A percentile compares a stretch with the other conserved stretches of the same genome.
Evolutionary conservation across 371 early-diverging fungal species (phyloP).

Genomic region (Quaeritorhiza haematococci): DNA sequence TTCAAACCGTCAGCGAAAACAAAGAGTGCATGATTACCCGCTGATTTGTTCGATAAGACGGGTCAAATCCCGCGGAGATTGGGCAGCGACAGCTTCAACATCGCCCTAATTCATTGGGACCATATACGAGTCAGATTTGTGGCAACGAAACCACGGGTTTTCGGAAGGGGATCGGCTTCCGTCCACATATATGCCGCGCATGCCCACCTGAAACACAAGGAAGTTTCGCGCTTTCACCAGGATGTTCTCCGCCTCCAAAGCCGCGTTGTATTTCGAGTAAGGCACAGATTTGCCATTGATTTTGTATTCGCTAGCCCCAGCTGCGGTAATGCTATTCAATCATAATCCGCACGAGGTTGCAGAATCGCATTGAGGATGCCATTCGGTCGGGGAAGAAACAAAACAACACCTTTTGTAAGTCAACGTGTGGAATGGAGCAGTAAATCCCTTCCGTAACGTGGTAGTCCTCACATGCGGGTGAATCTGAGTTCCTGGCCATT

Average conservation of each 20-base stretch:
- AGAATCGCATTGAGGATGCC: no score
- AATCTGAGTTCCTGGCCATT: constrained; percentile 54
- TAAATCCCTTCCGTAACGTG: neutral
- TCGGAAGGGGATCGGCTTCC: no score
- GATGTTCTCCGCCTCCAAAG: constrained; percentile 84
- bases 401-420: neutral
- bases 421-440: constrained; percentile 3
- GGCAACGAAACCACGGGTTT: no score
- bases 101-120: no score
- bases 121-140: no score
- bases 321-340: constrained; percentile 53
- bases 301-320: constrained; percentile 82
- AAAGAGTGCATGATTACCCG: constrained; percentile 55
- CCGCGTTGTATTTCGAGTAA: constrained; percentile 68
- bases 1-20: no score
- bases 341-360: constrained; percentile 1
- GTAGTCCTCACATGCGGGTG: constrained; percentile 45
- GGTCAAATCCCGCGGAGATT: constrained; percentile 91
- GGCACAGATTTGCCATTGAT: constrained; percentile 71
- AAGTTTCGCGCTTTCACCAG: constrained; percentile 94
- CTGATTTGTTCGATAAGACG: constrained; percentile 93
- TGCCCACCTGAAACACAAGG: constrained; percentile 91
- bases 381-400: no score
- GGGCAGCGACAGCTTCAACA: constrained; percentile 94
- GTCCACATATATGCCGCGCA: neutral